These are phyloP conservation scores for Yamagishiella unicocca DNA, from an alignment of 139 green algal genomes.

Conservation along the genomic window DNA sequence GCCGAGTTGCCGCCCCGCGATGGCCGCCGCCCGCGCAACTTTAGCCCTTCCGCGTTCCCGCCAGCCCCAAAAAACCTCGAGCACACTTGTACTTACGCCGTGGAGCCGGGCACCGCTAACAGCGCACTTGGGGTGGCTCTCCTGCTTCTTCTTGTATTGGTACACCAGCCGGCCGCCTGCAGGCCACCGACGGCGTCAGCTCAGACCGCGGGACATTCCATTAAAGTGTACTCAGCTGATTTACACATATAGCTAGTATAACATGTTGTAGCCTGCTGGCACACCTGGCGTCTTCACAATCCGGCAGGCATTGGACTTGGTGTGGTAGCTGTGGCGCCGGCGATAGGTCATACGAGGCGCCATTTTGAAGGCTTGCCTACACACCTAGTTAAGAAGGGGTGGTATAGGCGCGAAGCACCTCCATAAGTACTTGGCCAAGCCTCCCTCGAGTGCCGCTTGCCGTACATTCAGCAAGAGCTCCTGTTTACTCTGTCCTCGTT, in stretches of 20 bases:
- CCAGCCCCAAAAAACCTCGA: neutral
- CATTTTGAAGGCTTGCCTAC: constrained; percentile 74
- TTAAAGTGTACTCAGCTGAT: neutral
- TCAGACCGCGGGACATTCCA: neutral
- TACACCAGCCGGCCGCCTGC: constrained; percentile 92
- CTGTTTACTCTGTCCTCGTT: neutral
- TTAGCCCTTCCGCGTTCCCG: neutral
- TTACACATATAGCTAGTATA: neutral
- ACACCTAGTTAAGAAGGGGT: constrained; percentile 23
- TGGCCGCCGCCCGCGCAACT: constrained; percentile 4
- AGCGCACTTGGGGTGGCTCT: constrained; percentile 83
- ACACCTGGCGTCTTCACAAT: constrained; percentile 95
- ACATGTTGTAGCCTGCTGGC: neutral
- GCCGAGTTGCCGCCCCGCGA: neutral
- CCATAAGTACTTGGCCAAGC: neutral
- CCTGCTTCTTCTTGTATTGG: constrained; percentile 94
- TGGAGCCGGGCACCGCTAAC: constrained; percentile 85
- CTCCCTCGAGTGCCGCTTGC: neutral
- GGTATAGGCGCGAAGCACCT: neutral
- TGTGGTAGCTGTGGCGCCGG: constrained; percentile 94
- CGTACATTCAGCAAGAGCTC: neutral
- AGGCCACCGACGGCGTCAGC: neutral
- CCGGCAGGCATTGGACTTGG: constrained; percentile 91
- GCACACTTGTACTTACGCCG: constrained; percentile 71
- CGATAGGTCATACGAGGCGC: constrained; percentile 85